Base-by-base conservation (phyloP, 2,329 filamentous ascomycete species). In the Claviceps spartinae region DNA sequence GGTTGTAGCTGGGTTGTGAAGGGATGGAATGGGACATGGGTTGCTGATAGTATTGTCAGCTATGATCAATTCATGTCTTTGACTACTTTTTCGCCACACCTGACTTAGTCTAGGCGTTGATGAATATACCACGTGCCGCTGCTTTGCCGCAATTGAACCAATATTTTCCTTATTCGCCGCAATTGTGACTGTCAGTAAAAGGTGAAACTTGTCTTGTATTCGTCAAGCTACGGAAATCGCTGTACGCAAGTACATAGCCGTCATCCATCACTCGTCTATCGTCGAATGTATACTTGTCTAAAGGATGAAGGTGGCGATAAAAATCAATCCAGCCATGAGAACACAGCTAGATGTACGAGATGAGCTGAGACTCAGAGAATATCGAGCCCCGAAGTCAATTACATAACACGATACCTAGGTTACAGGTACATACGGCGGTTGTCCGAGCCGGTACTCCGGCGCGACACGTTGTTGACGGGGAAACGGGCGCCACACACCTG, bases 1-100 rank as follows among this genome's bases (percentile, higher is more conserved):
- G 55, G 64, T 63, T 62, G 67, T 62, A 62, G 63, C 65, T 62
- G 67, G 67, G 67, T 68, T 68, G 49, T 48, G 58, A 61, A 37
- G 9, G 16, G 22, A 37, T 7, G 22, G 13, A 4, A 57, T 42
- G 61, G 60, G 58, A 61, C 51, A 64, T 61, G 16, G 30, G 41
- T 41, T 30, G 59, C 65, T 61, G 63, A 64, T 61, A 59, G 61
- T 67, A 34, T 11, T 34, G 30, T 34, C 30, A 34, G 30, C 30
- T 34, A 34, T 34, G 9, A 34, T 34, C 9, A 34, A 34, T 1
- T 34, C 30, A 34, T 34, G 30, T 34, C 30, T 11, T 34, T 11
- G 30, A 9, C 9, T 11, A 4, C 9, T 34, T 34, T 11, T 11
- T 34, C 30, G 30, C 30, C 30, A 9, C 30, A 9, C 16, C 16